phyloP scores from a whole-genome alignment of 1,284 basidiomycete species.

The Puccinia horiana region DNA sequence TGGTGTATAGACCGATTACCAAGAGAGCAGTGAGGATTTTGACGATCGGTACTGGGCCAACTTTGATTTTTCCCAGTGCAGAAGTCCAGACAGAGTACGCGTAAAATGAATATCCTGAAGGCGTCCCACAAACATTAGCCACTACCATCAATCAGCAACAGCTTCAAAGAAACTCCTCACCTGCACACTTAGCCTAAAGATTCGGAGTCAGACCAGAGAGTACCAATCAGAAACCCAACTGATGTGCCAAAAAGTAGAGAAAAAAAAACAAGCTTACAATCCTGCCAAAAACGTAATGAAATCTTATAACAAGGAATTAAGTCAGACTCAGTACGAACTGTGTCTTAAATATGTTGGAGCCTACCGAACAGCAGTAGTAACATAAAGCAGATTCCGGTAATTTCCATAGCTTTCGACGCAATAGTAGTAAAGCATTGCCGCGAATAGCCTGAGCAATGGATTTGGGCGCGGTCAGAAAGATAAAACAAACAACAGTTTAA shows the following conservation, averaged over 20 bases:
- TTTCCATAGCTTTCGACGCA: constrained; percentile 30
- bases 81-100: constrained; percentile 7
- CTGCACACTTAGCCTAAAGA: background rate
- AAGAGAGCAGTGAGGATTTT: background rate
- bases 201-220: background rate
- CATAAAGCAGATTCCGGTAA: background rate
- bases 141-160: background rate
- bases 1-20: background rate
- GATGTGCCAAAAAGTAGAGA: background rate
- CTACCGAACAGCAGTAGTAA: constrained; percentile 10
- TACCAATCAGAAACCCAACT: background rate
- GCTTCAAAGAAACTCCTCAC: background rate
- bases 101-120: constrained; percentile 13
- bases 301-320: background rate
- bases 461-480: background rate
- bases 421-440: constrained; percentile 19
- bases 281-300: constrained; percentile 18
- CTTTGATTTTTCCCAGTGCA: background rate
- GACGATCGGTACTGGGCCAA: constrained; percentile 14
- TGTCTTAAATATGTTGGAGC: background rate
- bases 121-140: background rate
- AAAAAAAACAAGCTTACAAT: background rate
- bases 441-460: background rate
- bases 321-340: background rate
- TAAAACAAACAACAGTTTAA: no score